Evolutionary conservation across 1,284 basidiomycete genomes (phyloP), one percentile per base, ranked within the genome.

Genomic region (Apiotrichum gamsii): DNA sequence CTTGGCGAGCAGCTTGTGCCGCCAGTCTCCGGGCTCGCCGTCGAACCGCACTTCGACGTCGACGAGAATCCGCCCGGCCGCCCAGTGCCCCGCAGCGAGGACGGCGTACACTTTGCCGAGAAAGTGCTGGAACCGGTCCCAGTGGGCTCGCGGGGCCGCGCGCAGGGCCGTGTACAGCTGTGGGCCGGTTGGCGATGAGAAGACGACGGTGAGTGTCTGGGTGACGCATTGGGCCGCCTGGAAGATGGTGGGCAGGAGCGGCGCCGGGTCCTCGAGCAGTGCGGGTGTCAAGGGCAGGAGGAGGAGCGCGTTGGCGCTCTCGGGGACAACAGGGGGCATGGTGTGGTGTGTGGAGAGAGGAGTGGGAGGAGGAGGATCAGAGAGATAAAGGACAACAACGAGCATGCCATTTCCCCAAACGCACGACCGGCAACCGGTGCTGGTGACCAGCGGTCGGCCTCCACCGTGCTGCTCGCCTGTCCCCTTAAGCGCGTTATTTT

Each of bases 1-100:
- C 3, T 19, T 24, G 4, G 41, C 51, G 36, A 43, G 44, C 24
- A 57, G n/a, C 49, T 57, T 62, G 40, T 49, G 33, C n/a, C 14
- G 38, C 54, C 51, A 56, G 33, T 54, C 42, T 30, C 59, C 61
- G 13, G 42, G 51, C 49, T 68, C 60, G 14, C 64, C 68, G 20
- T 64, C 59, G 43, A 72, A 69, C 16, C 56, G 53, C 20, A 72
- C 67, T 46, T 72, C 70, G 10, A 72, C 67, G 33, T 65, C 55
- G 54, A 65, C 53, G 51, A 69, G 46, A 9, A 71, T 53, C 40
- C 60, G 64, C 15, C 57, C 67, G 4, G 51, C 45, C 4, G 42
- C 48, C 59, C 65, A 65, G 43, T 69, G 66, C 5, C 62, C 67
- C 9, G 65, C 64, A 4, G 61, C 62, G 9, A 69, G 51, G 4